Evolutionary conservation across 305 asterid genomes (phyloP).

Genomic region (Nicotiana rustica): DNA sequence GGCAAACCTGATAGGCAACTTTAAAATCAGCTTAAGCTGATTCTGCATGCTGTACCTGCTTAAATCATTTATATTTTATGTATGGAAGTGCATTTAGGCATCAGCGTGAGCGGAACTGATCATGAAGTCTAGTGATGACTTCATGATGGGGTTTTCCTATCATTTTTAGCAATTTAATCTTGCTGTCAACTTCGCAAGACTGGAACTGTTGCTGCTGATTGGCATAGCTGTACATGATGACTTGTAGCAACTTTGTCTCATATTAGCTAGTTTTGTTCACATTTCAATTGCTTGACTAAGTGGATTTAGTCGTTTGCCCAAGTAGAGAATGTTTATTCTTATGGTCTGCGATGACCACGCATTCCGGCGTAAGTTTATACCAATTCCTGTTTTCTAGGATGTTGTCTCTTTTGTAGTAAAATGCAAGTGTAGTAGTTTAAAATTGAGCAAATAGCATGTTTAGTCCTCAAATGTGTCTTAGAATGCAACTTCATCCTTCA

Average conservation of each 20-base stretch:
- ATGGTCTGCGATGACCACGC: neutral
- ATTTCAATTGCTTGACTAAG: neutral
- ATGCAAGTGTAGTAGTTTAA: neutral
- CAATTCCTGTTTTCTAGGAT: neutral
- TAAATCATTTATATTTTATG: neutral
- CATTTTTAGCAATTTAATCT: constrained; percentile 20
- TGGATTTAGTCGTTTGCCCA: constrained; percentile 10
- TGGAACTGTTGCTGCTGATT: constrained; percentile 4
- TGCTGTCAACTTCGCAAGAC: constrained; percentile 24
- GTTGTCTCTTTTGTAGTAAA: neutral
- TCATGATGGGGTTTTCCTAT: neutral
- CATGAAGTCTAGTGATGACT: neutral
- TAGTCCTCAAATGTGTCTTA: neutral
- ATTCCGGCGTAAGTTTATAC: neutral
- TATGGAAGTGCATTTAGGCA: neutral
- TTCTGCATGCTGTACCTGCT: neutral
- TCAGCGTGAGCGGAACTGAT: neutral
- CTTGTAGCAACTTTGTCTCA: neutral
- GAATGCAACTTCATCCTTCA: constrained; percentile 15
- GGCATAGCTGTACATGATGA: constrained; percentile 1
- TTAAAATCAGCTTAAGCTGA: neutral
- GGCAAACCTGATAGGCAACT: neutral
- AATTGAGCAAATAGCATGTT: neutral
- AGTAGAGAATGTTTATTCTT: neutral
- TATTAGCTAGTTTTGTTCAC: constrained; percentile 20